phyloP scores from a whole-genome alignment of 495 filamentous ascomycete genomes.

The Penicillium goetzii region DNA sequence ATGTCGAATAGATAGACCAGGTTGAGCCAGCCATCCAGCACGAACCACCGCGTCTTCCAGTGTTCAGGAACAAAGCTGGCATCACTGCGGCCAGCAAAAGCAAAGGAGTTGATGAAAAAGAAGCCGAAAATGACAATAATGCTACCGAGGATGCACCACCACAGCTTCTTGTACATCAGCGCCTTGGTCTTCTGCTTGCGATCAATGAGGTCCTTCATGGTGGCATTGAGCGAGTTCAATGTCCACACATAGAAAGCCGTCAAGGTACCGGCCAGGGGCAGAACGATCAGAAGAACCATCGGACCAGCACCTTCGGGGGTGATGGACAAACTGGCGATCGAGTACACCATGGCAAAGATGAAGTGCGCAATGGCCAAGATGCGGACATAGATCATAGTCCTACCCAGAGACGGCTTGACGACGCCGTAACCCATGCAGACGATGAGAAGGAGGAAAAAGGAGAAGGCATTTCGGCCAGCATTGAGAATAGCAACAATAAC shows the following conservation, averaged over 20 bases:
- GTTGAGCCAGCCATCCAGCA: constrained; percentile 97
- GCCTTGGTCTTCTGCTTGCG: constrained; percentile 93
- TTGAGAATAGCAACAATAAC: constrained; percentile 89
- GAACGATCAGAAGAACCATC: constrained; percentile 90
- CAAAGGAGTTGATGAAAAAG: constrained; percentile 94
- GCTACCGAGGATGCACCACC: constrained; percentile 93
- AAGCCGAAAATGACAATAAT: constrained; percentile 97
- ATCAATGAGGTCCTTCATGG: constrained; percentile 92
- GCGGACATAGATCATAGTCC: constrained; percentile 93
- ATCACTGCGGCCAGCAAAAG: constrained; percentile 78
- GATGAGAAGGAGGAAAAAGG: constrained; percentile 97
- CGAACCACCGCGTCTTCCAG: constrained; percentile 97
- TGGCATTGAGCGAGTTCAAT: constrained; percentile 88
- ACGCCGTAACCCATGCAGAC: constrained; percentile 99
- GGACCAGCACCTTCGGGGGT: constrained; percentile 76
- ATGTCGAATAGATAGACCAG: constrained; percentile 94
- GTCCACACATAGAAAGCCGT: constrained; percentile 99
- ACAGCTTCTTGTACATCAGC: constrained; percentile 96
- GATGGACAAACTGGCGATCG: constrained; percentile 84
- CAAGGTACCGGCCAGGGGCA: constrained; percentile 88
- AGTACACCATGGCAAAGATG: constrained; percentile 91
- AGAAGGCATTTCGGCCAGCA: constrained; percentile 93
- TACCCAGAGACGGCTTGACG: constrained; percentile 90
- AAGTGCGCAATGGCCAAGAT: constrained; percentile 90
- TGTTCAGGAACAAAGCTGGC: constrained; percentile 91